phyloP scores from a whole-genome alignment of 305 asterid genomes.

The Solanum hybrid region DNA sequence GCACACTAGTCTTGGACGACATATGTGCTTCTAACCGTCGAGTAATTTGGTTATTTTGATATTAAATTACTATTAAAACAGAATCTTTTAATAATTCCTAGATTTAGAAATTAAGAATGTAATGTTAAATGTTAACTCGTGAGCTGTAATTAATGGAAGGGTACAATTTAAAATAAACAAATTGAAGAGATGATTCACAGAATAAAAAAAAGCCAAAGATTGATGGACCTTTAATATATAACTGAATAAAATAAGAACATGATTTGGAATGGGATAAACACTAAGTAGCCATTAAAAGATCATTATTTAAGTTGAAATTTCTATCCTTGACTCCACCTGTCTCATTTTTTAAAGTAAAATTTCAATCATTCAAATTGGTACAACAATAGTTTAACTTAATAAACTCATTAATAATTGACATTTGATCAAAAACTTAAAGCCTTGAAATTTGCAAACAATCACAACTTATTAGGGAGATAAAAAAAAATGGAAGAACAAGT shows the following conservation, averaged over 20 bases:
- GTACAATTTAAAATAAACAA: not conserved
- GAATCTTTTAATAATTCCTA: not conserved
- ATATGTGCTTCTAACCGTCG: not conserved
- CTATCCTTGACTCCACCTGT: not conserved
- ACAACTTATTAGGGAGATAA: not conserved
- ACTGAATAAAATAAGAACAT: not conserved
- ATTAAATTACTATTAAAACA: not conserved
- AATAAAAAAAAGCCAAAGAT: not conserved
- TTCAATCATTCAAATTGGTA: not conserved
- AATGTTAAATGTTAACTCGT: not conserved
- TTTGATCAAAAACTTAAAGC: not conserved
- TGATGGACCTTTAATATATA: not conserved
- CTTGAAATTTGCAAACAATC: not conserved
- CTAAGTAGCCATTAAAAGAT: not conserved
- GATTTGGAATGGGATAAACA: not conserved
- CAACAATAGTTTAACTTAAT: not conserved
- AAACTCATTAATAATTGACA: not conserved
- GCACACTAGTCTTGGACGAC: not conserved
- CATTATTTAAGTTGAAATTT: not conserved
- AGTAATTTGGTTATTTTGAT: not conserved
- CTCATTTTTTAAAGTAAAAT: not conserved
- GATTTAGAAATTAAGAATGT: not conserved
- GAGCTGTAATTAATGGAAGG: not conserved
- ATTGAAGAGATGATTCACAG: not conserved
- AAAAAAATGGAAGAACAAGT: conserved; percentile 1